Conservation (phyloP, 2,329 filamentous ascomycete genomes). For the Davidsoniella australis region DNA sequence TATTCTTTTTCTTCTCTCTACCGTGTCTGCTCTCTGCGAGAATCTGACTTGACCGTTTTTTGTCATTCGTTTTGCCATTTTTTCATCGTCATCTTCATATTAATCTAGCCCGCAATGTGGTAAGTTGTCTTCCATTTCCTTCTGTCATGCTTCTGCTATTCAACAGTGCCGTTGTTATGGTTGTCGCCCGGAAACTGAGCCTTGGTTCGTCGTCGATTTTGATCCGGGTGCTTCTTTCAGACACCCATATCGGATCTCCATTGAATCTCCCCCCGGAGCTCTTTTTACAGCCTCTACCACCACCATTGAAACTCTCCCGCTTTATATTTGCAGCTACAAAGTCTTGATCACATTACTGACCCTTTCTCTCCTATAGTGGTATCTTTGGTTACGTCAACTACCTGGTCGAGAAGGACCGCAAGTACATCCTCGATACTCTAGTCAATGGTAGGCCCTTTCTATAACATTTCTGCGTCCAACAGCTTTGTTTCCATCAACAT, state of each 20-base stretch:
- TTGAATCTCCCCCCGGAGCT: neutral
- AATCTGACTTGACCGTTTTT: constrained; percentile 5
- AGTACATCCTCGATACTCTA: constrained; percentile 87
- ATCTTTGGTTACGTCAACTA: constrained; percentile 99
- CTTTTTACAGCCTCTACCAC: neutral
- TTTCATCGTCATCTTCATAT: too few species aligned
- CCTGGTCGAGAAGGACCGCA: constrained; percentile 95
- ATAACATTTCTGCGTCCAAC: neutral
- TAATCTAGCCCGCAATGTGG: constrained; percentile 11
- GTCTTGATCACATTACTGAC: constrained; percentile 6
- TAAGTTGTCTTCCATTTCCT: constrained; percentile 8
- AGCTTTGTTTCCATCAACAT: neutral
- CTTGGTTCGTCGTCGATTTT: neutral
- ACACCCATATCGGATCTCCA: neutral
- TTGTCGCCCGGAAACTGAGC: neutral
- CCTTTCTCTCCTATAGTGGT: constrained; percentile 38
- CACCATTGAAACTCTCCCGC: neutral
- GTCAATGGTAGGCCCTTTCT: constrained; percentile 59
- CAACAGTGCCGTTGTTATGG: neutral
- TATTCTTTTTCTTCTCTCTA: constrained; percentile 4
- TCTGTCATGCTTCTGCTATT: neutral
- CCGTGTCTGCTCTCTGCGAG: neutral
- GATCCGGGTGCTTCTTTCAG: neutral
- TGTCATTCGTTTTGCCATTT: constrained; percentile 11
- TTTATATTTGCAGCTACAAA: neutral